Base-by-base conservation (phyloP, 1,284 basidiomycete species). In the Marasmius sp. region DNA sequence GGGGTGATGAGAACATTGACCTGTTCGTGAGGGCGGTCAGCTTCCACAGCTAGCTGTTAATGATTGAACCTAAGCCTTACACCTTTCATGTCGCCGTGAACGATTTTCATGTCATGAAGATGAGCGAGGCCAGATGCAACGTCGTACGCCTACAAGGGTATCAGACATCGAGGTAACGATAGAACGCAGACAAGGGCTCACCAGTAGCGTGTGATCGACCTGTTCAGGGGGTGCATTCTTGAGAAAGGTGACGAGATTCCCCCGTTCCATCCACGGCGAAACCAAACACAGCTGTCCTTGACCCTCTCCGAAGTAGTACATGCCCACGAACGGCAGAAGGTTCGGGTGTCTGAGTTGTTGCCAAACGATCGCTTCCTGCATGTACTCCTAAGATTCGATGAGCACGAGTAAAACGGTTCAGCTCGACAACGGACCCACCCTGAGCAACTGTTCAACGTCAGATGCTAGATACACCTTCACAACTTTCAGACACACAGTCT, bases 61-160 rank as follows among this genome's bases (percentile, higher is more conserved):
- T 2, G n/a, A 11, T 3, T n/a, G 10, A 57, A 12, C 18, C 37
- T 47, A 48, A 57, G 5, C 27, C 77, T 69, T 60, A 77, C 77
- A 47, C 68, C 70, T 59, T 78, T 80, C 39, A 80, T 60, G 53
- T 79, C 77, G 20, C 77, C 73, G 18, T 80, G 78, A 11, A 78
- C 57, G 47, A 79, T 71, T 3, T 72, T 60, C 37, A 68, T 65
- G 6, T 27, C 60, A 41, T 79, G 77, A 7, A 79, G 65, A 59
- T 77, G 78, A 20, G 67, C 18, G 18, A 78, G 68, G 12, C 67
- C 79, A 59, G 67, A 41, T 2, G 72, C 72, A 22, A 78, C 64
- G 58, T 75, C 74, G 34, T 22, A 61, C 34, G 65, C 65, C 72
- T 74, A 47, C 6, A 6, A n/a, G n/a, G 20, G 45, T 2, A 5